phyloP scores from a whole-genome alignment of 371 early-diverging fungal species.

The Syncephalastrum sp. region DNA sequence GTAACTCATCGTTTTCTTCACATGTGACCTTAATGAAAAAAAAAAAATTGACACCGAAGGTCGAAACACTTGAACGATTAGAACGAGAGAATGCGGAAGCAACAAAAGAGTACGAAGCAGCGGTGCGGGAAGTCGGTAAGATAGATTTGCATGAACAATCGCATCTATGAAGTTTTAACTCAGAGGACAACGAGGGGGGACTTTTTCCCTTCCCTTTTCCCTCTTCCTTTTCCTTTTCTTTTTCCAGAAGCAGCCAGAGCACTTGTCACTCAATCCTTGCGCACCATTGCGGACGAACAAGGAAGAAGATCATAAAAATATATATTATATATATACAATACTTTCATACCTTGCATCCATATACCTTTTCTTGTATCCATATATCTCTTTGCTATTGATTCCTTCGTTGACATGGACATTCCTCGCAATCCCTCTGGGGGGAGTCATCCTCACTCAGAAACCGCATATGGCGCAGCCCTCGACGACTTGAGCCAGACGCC shows the following conservation, averaged over 20 bases:
- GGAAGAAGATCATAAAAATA: slow-evolving; percentile 9
- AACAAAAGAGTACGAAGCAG: slow-evolving; percentile 49
- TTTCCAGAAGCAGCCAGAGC: slow-evolving; percentile 30
- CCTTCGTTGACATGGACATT: not conserved
- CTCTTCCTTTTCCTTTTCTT: not conserved
- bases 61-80: slow-evolving; percentile 22
- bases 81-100: slow-evolving; percentile 47
- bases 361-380: not conserved
- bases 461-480: too few relatives aligned
- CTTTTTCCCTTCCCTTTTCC: too few relatives aligned
- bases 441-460: too few relatives aligned
- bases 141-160: not conserved
- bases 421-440: too few relatives aligned
- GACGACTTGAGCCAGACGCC: too few relatives aligned
- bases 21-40: slow-evolving; percentile 3
- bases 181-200: not conserved
- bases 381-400: not conserved
- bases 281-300: slow-evolving; percentile 44
- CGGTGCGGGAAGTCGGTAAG: slow-evolving; percentile 49
- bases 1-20: slow-evolving; percentile 22
- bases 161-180: too few relatives aligned
- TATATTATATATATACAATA: not conserved
- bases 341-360: not conserved
- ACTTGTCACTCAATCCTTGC: slow-evolving; percentile 33
- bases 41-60: slow-evolving; percentile 9